A percentile compares a stretch with the other conserved stretches of the same genome.
Conservation (phyloP, 1,139 yeast genomes). For the Hansenula lynferdii region DNA sequence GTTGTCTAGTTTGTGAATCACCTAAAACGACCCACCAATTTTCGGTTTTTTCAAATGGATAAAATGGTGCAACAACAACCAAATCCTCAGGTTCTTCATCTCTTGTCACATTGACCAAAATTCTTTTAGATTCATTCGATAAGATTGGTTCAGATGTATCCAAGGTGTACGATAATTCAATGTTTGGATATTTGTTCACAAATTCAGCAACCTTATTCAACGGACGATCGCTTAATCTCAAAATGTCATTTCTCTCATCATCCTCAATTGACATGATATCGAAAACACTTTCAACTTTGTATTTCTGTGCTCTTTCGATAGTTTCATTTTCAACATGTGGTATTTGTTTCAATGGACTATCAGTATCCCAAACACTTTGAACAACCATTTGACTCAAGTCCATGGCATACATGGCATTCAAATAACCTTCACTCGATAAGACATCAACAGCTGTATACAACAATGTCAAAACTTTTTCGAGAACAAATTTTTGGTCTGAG, state of each 20-base stretch:
- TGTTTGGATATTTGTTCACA: constrained; percentile 85
- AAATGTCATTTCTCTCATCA: constrained; percentile 61
- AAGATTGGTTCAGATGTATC: constrained; percentile 36
- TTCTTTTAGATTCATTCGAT: constrained; percentile 40
- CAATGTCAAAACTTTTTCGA: constrained; percentile 45
- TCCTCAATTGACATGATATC: constrained; percentile 87
- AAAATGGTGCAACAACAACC: constrained; percentile 49
- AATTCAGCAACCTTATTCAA: constrained; percentile 71
- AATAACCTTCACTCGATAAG: constrained; percentile 72
- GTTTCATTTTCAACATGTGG: constrained; percentile 61
- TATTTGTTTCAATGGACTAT: constrained; percentile 74
- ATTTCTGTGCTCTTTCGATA: constrained; percentile 50
- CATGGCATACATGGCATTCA: constrained; percentile 80
- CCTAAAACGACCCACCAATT: constrained; percentile 89
- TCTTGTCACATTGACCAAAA: constrained; percentile 55
- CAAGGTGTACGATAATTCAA: constrained; percentile 57
- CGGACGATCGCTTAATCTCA: constrained; percentile 48
- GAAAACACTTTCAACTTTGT: constrained; percentile 64
- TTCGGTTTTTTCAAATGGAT: constrained; percentile 61
- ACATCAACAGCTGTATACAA: constrained; percentile 70
- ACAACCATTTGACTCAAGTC: constrained; percentile 86
- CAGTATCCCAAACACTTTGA: constrained; percentile 84
- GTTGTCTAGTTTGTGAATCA: constrained; percentile 49
- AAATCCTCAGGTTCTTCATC: constrained; percentile 76
- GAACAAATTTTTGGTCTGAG: constrained; percentile 49